Evolutionary conservation across 2,329 filamentous ascomycete species (phyloP).

Genomic region (Fusarium pininemorale): DNA sequence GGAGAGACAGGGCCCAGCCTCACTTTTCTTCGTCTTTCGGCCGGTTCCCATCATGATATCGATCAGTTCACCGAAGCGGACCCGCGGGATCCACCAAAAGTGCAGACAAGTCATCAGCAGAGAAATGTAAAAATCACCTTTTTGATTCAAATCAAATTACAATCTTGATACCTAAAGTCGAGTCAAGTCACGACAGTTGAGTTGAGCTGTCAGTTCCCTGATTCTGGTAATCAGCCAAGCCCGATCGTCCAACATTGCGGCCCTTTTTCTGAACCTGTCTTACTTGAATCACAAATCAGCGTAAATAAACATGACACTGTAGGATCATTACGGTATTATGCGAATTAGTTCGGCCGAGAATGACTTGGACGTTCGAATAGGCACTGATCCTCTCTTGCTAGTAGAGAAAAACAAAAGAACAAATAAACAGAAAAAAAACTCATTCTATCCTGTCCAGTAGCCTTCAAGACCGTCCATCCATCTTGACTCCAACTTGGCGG

Average conservation of each 20-base stretch:
- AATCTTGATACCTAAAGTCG: neutral
- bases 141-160: neutral
- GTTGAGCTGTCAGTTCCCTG: neutral
- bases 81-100: slow-evolving; percentile 10
- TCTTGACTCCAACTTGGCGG: slow-evolving; percentile 32
- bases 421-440: slow-evolving; percentile 4
- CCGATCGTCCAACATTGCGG: slow-evolving; percentile 9
- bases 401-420: neutral
- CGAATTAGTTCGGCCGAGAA: neutral
- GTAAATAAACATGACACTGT: neutral
- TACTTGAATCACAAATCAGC: neutral
- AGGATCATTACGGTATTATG: neutral
- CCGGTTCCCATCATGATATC: slow-evolving; percentile 12
- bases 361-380: neutral
- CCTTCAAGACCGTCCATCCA: slow-evolving; percentile 29
- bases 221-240: slow-evolving; percentile 10
- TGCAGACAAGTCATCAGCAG: slow-evolving; percentile 8
- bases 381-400: slow-evolving; percentile 7
- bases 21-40: slow-evolving; percentile 10
- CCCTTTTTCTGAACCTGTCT: slow-evolving; percentile 17
- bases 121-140: slow-evolving; percentile 8
- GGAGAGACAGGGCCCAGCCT: neutral
- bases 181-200: neutral
- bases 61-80: slow-evolving; percentile 28
- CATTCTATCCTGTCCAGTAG: slow-evolving; percentile 19